Evolutionary conservation across 2,329 filamentous ascomycete genomes (phyloP), one percentile per base, ranked within the genome.

Genomic region (Penicillium sp.): DNA sequence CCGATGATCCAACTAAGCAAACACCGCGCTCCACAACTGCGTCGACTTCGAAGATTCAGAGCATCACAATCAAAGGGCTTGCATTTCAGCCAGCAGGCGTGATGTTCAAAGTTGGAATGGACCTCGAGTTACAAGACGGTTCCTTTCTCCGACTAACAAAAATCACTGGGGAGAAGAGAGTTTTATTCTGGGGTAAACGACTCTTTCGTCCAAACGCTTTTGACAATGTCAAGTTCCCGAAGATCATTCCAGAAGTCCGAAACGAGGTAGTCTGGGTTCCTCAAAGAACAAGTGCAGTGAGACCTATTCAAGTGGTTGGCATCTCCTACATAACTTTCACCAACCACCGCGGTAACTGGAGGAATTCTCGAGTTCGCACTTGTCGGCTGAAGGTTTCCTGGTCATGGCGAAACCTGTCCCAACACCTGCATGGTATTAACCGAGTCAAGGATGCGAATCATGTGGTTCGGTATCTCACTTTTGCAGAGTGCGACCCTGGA

Each of bases 61-160:
- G 23, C 8, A 9, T 26, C 10, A 12, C 17, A 7, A 40, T 40
- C 21, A 40, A 40, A 13, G 36, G 12, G n/a, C 21, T 40, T 3
- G 5, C 13, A 3, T 40, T 40, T 15, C 36, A 40, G 13, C 36
- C 21, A 10, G n/a, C 24, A 4, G 36, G 36, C 5, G 23, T 40
- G 3, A 40, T 21, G 9, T n/a, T 40, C 5, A n/a, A 40, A 17
- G 21, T 40, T 24, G 36, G 36, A 4, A 17, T 40, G 36, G 36
- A 24, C n/a, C 2, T 78, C 1, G 70, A 78, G 48, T 60, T 78
- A 1, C 33, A 56, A 0, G 67, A 76, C 39, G 65, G 63, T 0
- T 63, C 69, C 0, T 81, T 78, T 40, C 52, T 80, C 1, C 68
- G 67, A 0, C 74, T 82, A 3, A 54, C 57, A 8, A 46, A 63